Percentiles rank a stretch among this genome's conserved stretches.
Conservation (phyloP, 306 rosid genomes). For the Vachellia pachyceras region DNA sequence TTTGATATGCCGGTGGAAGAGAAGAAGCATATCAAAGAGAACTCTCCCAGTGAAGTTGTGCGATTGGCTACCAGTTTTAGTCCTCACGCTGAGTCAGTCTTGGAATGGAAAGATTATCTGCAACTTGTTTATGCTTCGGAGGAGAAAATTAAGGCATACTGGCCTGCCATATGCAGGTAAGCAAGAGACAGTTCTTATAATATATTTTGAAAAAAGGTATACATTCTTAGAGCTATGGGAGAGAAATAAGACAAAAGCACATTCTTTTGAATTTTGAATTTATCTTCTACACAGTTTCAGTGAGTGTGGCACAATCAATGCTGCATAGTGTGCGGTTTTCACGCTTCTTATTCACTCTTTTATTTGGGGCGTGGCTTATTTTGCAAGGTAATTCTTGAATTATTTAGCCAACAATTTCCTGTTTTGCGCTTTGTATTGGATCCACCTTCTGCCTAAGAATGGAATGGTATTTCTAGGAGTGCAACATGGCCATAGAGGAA, state of each 20-base stretch:
- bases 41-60: slow-evolving; percentile 43
- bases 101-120: slow-evolving; percentile 59
- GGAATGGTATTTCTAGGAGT: slow-evolving; percentile 1
- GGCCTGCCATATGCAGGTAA: slow-evolving; percentile 53
- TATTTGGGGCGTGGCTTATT: background rate
- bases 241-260: background rate
- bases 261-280: background rate
- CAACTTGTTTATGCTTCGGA: slow-evolving; percentile 47
- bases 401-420: background rate
- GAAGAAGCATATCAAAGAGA: slow-evolving; percentile 43
- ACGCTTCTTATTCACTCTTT: background rate
- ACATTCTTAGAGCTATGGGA: background rate
- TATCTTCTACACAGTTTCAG: background rate
- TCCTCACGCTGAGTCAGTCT: slow-evolving; percentile 42
- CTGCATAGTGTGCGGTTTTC: background rate
- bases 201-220: background rate
- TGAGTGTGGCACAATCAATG: too few species aligned
- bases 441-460: background rate
- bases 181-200: slow-evolving; percentile 16
- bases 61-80: slow-evolving; percentile 48
- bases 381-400: background rate
- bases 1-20: slow-evolving; percentile 48
- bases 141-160: slow-evolving; percentile 39
- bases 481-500: background rate
- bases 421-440: background rate